Percentiles rank a stretch among this genome's conserved stretches.
Evolutionary conservation across 352 stramenopile genomes (phyloP).

Genomic region (Pythium grandisporangium): DNA sequence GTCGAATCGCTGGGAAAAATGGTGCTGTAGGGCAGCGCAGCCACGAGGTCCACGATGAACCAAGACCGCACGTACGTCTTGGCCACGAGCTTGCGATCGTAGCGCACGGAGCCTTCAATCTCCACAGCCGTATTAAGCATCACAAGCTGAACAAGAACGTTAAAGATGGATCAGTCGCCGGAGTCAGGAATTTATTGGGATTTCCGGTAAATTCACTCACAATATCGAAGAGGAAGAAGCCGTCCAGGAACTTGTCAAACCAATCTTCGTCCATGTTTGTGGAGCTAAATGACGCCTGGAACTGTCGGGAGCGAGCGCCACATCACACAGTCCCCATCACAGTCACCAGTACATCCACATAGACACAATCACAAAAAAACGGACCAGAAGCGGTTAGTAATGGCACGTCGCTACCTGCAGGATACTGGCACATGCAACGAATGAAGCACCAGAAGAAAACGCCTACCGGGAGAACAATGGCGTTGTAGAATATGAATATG

Average conservation of each 20-base stretch:
- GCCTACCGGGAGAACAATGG: conserved; percentile 47
- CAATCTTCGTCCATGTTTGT: conserved; percentile 13
- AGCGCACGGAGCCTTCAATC: conserved; percentile 14
- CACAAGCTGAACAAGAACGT: conserved; percentile 1
- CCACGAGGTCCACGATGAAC: conserved; percentile 18
- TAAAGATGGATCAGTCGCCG: too few species aligned
- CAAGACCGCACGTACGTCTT: conserved; percentile 13
- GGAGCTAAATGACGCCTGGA: conserved; percentile 51
- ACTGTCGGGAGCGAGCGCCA: conserved; percentile 21
- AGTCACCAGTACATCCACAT: too few species aligned
- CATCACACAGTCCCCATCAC: too few species aligned
- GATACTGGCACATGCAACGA: too few species aligned
- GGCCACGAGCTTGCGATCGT: conserved; percentile 5
- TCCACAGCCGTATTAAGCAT: conserved; percentile 18
- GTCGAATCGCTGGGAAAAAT: conserved; percentile 20
- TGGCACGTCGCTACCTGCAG: too few species aligned
- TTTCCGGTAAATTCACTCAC: conserved; percentile 18
- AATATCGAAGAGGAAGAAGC: conserved; percentile 60
- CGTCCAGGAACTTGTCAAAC: conserved; percentile 42
- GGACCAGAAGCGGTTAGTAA: too few species aligned
- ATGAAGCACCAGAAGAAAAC: conserved; percentile 1
- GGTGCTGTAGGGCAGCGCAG: conserved; percentile 37
- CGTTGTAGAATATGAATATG: conserved; percentile 69
- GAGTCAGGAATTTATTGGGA: too few species aligned
- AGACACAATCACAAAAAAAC: too few species aligned